Base-by-base conservation (phyloP, 2,329 filamentous ascomycete genomes). In the Simplicillium aogashimaense region DNA sequence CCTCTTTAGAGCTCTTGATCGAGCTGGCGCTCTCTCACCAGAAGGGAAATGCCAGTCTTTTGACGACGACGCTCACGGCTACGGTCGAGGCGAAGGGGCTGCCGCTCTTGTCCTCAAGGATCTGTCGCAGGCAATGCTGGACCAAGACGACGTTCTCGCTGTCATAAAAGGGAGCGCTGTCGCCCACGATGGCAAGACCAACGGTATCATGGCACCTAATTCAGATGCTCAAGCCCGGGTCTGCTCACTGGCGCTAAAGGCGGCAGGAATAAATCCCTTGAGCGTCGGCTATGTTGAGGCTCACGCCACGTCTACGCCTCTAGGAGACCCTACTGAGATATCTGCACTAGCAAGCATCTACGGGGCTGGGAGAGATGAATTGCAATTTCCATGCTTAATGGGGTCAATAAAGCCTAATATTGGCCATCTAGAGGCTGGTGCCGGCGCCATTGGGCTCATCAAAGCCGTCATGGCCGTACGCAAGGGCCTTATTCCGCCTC, bases 41-140 rank as follows among this genome's bases (percentile, higher is more conserved):
- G 41, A 29, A n/a, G 42, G 42, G 3, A 43, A 36, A 2, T 47
- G 43, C 37, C 35, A 51, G 11, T 50, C 47, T 28, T 65, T 59
- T 35, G 65, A 67, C 40, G 43, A 50, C 8, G 44, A 47, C 4
- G 67, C 61, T 2, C 53, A 64, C 39, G 69, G 68, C 2, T 72
- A 69, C 41, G 63, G 54, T 1, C 54, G 65, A 7, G 66, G 63
- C 3, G 67, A 71, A 42, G 67, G 64, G 4, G 48, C 59, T 7
- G 59, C 49, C 1, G 50, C 55, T 11, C 32, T 70, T 3, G 43
- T 66, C 2, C 38, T 71, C 1, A 70, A 70, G 46, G 55, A 49
- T 1, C 47, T 69, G 1, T 48, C 53, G 8, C 54, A 60, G 35
- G 67, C 66, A 1, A 35, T 70, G 7, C 53, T 6, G 4, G 13